Evolutionary conservation across 75 land plant species (phyloP).

Genomic region (Adiantum capillusveneris): DNA sequence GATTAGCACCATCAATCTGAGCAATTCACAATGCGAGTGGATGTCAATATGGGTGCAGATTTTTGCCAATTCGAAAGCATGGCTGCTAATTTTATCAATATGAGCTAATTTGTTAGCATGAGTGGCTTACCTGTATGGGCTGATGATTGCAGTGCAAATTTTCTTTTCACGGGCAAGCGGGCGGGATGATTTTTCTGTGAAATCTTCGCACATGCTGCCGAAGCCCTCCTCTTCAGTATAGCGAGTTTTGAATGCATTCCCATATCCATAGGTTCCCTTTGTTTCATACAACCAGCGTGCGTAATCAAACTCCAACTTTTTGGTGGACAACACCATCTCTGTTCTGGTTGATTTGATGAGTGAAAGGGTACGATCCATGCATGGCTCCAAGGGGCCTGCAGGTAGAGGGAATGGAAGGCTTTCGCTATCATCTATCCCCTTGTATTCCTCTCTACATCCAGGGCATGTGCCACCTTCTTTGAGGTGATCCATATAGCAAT

Average conservation of each 20-base stretch:
- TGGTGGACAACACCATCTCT: constrained; percentile 9
- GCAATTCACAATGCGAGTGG: no score
- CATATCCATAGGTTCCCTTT: constrained; percentile 90
- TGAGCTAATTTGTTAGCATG: no score
- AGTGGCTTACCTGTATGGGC: no score
- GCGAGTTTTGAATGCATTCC: constrained; percentile 73
- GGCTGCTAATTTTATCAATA: no score
- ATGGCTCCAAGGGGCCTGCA: constrained; percentile 36
- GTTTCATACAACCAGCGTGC: constrained; percentile 71
- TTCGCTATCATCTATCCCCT: neutral
- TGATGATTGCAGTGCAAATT: constrained; percentile 59
- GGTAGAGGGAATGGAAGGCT: constrained; percentile 34
- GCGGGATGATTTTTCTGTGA: constrained; percentile 35
- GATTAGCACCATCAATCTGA: no score
- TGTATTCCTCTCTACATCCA: no score
- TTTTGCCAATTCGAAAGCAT: no score
- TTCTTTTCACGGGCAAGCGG: constrained; percentile 59
- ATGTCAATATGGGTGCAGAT: no score
- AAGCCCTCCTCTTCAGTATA: constrained; percentile 23
- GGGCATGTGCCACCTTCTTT: no score
- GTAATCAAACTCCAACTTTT: constrained; percentile 60
- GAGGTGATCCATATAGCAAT: no score
- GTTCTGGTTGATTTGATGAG: constrained; percentile 53
- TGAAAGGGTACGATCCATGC: constrained; percentile 47
- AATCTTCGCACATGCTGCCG: constrained; percentile 44